Base-by-base conservation (phyloP, 2,329 filamentous ascomycete genomes). In the Pestalotiopsis sp. region DNA sequence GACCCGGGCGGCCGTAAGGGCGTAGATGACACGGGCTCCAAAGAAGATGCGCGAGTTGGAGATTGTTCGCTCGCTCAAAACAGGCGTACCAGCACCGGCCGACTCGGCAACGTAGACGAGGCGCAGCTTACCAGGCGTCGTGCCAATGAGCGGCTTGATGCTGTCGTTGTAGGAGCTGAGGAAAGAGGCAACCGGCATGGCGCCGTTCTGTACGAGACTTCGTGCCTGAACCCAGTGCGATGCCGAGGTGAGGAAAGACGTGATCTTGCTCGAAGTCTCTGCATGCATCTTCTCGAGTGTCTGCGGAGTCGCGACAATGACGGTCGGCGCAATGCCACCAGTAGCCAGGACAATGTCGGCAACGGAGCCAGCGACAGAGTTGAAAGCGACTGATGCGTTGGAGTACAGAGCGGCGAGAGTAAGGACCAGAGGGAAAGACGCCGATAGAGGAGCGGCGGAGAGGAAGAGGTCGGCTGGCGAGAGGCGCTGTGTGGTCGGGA, bases 361-460 rank as follows among this genome's bases (percentile, higher is more conserved):
- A 12, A 89, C 89, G 45, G 89, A 86, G 6, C 92, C 92, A 17
- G 94, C 92, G 31, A 97, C 94, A 0, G 94, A 96, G 81, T 94
- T 98, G 75, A 99, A 87, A 31, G 94, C 94, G 23, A 99, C 83
- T 0, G 94, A 96, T 20, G 94, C 87, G 78, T 97, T 96, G 25
- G 90, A 92, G 81, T 91, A 97, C 9, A 99, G 87, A 0, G 95
- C 94, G 1, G 92, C 90, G 68, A 99, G 85, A 0, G 94, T 94
- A 69, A 97, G 85, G 67, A 90, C 89, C 31, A 98, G 87, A 1
- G 94, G 89, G 81, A 97, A 95, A 0, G 91, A 91, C 74, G 92
- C 89, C 7, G 92, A 91, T 61, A 98, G 89, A 5, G 92, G 90
- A 74, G 97, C 94, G 61, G 92, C 94, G 0, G 95, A 91, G 14